Conservation (phyloP, 2,329 filamentous ascomycete genomes). For the Penicillium sp. region DNA sequence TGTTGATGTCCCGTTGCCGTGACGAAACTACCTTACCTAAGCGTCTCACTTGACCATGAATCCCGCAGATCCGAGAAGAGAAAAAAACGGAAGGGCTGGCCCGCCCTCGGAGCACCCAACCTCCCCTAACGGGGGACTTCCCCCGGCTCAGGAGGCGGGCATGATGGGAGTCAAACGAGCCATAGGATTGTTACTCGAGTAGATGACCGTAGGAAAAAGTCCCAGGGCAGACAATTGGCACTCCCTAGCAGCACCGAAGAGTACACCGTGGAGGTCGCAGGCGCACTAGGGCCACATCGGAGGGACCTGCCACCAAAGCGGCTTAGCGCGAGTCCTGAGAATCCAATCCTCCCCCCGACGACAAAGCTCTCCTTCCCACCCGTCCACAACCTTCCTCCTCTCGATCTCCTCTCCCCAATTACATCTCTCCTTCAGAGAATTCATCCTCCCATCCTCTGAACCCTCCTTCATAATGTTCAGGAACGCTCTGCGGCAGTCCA, state of each 20-base stretch:
- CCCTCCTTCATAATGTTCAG: slow-evolving; percentile 76
- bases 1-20: slow-evolving; percentile 27
- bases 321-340: slow-evolving; percentile 42
- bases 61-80: slow-evolving; percentile 40
- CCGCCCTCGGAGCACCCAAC: slow-evolving; percentile 17
- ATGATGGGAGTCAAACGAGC: slow-evolving; percentile 15
- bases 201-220: slow-evolving; percentile 1
- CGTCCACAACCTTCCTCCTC: slow-evolving; percentile 45
- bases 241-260: neutral
- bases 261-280: slow-evolving; percentile 26
- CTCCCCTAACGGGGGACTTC: slow-evolving; percentile 1
- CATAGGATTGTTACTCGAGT: neutral
- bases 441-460: slow-evolving; percentile 45
- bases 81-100: slow-evolving; percentile 32
- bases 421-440: slow-evolving; percentile 43
- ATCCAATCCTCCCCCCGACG: slow-evolving; percentile 40
- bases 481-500: slow-evolving; percentile 95
- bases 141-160: neutral
- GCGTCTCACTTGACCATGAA: slow-evolving; percentile 28
- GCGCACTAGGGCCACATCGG: slow-evolving; percentile 41
- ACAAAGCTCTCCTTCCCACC: slow-evolving; percentile 44
- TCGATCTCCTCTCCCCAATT: slow-evolving; percentile 41
- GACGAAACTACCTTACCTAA: slow-evolving; percentile 39
- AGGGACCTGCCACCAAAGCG: slow-evolving; percentile 39
- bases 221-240: neutral